Percentiles rank a stretch among this genome's conserved stretches.
phyloP scores from a whole-genome alignment of 441 rosid species.

The Mallotus repandus region DNA sequence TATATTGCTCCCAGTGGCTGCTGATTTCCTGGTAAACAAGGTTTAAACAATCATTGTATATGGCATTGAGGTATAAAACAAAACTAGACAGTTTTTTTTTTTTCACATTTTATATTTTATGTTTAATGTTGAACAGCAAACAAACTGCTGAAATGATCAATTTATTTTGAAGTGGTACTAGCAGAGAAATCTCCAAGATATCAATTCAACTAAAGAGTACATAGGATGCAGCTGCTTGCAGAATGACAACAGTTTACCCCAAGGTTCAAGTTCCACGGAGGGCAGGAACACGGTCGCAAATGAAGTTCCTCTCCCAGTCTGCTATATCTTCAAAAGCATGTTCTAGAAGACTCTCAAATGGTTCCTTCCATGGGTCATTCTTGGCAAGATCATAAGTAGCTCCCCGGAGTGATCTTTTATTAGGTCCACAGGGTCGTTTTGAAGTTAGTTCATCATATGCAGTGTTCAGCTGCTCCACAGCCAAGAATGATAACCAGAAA shows the following conservation, averaged over 20 bases:
- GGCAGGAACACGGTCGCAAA: conserved; percentile 60
- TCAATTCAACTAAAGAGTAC: neutral
- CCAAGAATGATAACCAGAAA: conserved; percentile 15
- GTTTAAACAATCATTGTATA: too few species aligned
- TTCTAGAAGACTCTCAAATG: conserved; percentile 76
- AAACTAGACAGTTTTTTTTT: too few species aligned
- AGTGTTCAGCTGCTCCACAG: conserved; percentile 48
- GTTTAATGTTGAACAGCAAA: too few species aligned
- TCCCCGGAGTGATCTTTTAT: conserved; percentile 64
- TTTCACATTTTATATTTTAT: too few species aligned
- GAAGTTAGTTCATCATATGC: conserved; percentile 71
- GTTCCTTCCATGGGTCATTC: conserved; percentile 76
- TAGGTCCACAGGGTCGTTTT: conserved; percentile 85
- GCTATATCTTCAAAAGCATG: conserved; percentile 72
- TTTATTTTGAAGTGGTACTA: too few species aligned
- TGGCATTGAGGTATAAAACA: too few species aligned
- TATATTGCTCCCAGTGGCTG: too few species aligned
- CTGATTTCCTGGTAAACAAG: neutral
- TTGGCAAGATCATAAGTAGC: conserved; percentile 88
- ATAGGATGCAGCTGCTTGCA: neutral
- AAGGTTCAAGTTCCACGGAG: conserved; percentile 54
- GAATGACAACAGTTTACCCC: conserved; percentile 9
- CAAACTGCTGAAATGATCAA: too few species aligned
- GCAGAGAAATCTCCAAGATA: too few species aligned
- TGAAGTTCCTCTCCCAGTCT: conserved; percentile 84